These are phyloP conservation scores for Lycium ferocissimum DNA, from an alignment of 257 asterid species.

Conservation along the genomic window DNA sequence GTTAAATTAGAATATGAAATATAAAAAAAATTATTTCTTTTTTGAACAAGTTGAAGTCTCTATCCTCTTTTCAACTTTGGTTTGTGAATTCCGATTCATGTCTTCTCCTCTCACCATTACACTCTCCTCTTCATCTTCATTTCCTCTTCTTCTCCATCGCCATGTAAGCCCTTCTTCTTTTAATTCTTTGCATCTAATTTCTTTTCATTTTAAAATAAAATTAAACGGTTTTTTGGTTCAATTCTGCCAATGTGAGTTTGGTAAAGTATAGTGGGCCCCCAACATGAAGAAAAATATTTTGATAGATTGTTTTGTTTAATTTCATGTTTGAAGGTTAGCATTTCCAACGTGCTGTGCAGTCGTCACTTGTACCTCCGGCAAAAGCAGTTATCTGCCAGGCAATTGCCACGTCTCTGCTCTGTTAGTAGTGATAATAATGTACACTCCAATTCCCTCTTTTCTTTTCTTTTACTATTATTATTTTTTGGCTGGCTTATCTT, in stretches of 20 bases:
- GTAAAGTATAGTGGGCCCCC: neutral
- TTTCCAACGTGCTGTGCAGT: constrained; percentile 6
- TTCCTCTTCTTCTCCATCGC: constrained; percentile 26
- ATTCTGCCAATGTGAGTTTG: neutral
- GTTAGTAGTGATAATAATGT: constrained; percentile 10
- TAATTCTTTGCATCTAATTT: neutral
- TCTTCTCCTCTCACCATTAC: constrained; percentile 23
- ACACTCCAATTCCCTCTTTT: neutral
- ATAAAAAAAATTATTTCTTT: too few relatives aligned
- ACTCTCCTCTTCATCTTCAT: neutral
- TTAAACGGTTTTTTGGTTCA: neutral
- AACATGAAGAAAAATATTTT: too few relatives aligned
- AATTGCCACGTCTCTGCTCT: constrained; percentile 26
- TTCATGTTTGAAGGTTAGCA: constrained; percentile 5
- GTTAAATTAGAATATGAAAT: too few relatives aligned
- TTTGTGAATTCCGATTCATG: constrained; percentile 13
- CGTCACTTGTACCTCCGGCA: constrained; percentile 19
- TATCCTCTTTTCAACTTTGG: neutral
- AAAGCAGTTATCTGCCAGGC: neutral
- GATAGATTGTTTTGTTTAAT: neutral
- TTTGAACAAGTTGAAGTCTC: too few relatives aligned
- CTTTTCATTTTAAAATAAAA: neutral
- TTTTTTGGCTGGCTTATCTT: too few relatives aligned
- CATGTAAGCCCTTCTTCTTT: neutral
- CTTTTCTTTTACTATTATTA: neutral